phyloP scores from a whole-genome alignment of 768 basidiomycete species.

The Mycena filopes region DNA sequence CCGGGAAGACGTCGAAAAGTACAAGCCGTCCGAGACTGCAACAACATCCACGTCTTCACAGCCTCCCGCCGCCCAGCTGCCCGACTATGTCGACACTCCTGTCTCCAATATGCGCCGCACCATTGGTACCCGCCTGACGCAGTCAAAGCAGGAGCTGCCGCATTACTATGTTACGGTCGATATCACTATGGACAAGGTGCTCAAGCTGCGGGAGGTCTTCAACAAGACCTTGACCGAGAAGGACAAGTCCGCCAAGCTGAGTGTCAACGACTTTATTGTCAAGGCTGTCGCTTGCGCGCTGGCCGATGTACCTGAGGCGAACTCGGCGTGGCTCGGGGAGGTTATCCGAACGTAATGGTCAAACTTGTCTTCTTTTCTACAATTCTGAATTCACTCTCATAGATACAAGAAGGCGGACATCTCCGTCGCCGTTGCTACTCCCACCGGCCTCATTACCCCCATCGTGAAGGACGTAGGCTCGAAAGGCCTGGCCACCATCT shows the following conservation, averaged over 20 bases:
- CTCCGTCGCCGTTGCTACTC: slow-evolving; percentile 96
- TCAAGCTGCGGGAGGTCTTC: slow-evolving; percentile 95
- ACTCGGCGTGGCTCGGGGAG: slow-evolving; percentile 98
- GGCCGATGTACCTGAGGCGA: slow-evolving; percentile 95
- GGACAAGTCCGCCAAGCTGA: slow-evolving; percentile 92
- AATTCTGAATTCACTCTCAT: slow-evolving; percentile 15
- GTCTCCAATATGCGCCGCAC: slow-evolving; percentile 94
- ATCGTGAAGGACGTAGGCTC: slow-evolving; percentile 94
- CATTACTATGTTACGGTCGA: slow-evolving; percentile 98
- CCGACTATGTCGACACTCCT: slow-evolving; percentile 90
- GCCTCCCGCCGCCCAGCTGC: slow-evolving; percentile 59
- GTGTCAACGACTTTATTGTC: slow-evolving; percentile 98
- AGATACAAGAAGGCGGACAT: slow-evolving; percentile 98
- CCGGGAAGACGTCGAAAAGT: slow-evolving; percentile 94
- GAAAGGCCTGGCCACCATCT: slow-evolving; percentile 94
- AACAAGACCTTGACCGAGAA: slow-evolving; percentile 89
- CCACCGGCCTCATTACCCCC: slow-evolving; percentile 95
- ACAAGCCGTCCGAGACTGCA: slow-evolving; percentile 65
- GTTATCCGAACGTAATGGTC: slow-evolving; percentile 88
- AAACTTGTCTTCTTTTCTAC: slow-evolving; percentile 21
- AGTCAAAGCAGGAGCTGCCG: slow-evolving; percentile 95
- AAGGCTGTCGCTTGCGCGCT: slow-evolving; percentile 94
- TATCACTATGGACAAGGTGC: slow-evolving; percentile 94
- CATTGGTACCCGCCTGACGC: slow-evolving; percentile 89
- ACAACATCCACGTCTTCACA: slow-evolving; percentile 57